Conservation (phyloP, 1,284 basidiomycete genomes). For the Wallemia mellicola region DNA sequence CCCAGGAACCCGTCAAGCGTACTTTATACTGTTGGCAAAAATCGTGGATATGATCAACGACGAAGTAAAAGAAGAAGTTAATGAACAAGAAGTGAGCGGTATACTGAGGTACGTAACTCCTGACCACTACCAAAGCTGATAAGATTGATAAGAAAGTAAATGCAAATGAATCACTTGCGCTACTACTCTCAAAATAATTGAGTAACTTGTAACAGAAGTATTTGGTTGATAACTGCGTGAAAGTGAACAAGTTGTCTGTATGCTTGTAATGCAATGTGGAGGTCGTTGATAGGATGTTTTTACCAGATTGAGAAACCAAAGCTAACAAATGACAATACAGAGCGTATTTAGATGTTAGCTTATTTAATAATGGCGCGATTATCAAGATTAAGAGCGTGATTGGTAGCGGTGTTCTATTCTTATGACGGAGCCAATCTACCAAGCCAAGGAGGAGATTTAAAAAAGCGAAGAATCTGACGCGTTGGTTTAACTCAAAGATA, state of each 20-base stretch:
- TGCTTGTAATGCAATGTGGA: not conserved
- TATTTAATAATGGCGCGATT: not conserved
- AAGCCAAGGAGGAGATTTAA: not conserved
- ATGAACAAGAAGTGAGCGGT: not conserved
- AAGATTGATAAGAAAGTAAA: not conserved
- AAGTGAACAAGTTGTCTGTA: not conserved
- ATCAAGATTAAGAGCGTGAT: not conserved
- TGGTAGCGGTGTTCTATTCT: not conserved
- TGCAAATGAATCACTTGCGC: not conserved
- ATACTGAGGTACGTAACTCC: not conserved
- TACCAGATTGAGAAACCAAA: not conserved
- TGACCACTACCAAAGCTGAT: not conserved
- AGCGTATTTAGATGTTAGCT: not conserved
- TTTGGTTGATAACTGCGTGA: not conserved
- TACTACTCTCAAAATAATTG: not conserved
- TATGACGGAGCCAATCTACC: not conserved
- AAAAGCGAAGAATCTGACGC: not conserved
- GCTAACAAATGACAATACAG: not conserved
- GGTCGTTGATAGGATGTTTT: not conserved
- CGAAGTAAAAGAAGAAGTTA: not conserved
- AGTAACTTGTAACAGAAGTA: not conserved
- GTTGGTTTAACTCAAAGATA: not conserved
- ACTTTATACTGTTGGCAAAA: not conserved
- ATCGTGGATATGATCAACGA: not conserved
- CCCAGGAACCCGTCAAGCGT: not conserved